Evolutionary conservation across 2,329 filamentous ascomycete species (phyloP).

Genomic region (Helicocarpus griseus): DNA sequence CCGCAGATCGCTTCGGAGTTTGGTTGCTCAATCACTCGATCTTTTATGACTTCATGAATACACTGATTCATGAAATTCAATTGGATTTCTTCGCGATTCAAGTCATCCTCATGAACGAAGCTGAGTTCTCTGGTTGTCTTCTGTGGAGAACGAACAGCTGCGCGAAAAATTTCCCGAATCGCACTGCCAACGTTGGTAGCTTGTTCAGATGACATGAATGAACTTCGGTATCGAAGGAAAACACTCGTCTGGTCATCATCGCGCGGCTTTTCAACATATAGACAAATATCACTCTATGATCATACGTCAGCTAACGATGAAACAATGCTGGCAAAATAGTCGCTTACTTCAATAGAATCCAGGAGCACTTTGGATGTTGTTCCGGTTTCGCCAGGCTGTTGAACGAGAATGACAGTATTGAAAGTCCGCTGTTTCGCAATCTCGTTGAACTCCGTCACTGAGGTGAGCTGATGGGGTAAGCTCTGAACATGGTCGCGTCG

Average conservation of each 20-base stretch:
- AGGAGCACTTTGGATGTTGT: neutral
- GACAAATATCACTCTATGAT: neutral
- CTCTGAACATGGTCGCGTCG: neutral
- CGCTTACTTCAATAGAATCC: neutral
- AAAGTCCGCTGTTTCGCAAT: neutral
- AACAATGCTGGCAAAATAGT: neutral
- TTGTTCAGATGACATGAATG: neutral
- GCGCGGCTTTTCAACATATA: neutral
- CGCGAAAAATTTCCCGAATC: neutral
- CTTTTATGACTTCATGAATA: slow-evolving; percentile 16
- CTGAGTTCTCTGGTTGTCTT: neutral
- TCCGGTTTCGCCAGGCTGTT: neutral
- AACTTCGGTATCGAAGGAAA: neutral
- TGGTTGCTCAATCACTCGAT: slow-evolving; percentile 9
- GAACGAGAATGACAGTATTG: neutral
- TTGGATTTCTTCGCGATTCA: neutral
- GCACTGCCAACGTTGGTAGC: neutral
- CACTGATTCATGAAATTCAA: slow-evolving; percentile 12
- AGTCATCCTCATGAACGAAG: neutral
- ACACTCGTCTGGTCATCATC: neutral
- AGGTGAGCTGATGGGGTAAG: neutral
- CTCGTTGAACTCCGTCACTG: neutral
- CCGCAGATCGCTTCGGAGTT: slow-evolving; percentile 16
- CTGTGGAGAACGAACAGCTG: neutral
- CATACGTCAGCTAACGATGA: neutral